Evolutionary conservation across 768 basidiomycete genomes (phyloP).

Genomic region (Flagelloscypha sp.): DNA sequence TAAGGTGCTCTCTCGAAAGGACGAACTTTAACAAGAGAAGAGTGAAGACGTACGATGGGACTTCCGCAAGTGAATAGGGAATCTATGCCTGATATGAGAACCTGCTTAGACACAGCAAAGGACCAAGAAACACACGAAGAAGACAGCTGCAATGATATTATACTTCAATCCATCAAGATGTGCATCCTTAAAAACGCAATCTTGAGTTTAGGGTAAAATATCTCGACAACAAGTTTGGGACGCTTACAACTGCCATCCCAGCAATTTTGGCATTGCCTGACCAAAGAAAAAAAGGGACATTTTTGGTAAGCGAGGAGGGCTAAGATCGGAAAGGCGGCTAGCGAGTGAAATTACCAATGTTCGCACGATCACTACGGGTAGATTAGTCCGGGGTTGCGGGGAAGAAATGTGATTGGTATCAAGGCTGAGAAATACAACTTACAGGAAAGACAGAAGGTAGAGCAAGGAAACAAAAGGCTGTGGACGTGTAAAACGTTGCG

Average conservation of each 20-base stretch:
- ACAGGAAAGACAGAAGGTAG: conserved; percentile 40
- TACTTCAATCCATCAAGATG: conserved; percentile 24
- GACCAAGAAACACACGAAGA: neutral
- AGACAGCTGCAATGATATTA: conserved; percentile 22
- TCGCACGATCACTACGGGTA: conserved; percentile 24
- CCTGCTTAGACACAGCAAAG: neutral
- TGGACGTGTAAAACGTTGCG: too few relatives aligned
- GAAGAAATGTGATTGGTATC: too few relatives aligned
- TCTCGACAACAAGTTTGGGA: too few relatives aligned
- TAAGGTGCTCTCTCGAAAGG: conserved; percentile 3
- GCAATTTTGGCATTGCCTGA: conserved; percentile 25
- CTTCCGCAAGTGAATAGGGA: neutral
- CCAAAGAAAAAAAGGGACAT: neutral
- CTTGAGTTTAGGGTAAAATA: too few relatives aligned
- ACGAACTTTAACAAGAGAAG: neutral
- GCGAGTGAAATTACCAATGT: conserved; percentile 19
- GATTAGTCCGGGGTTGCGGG: neutral
- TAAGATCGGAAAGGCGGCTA: neutral
- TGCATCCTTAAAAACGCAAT: too few relatives aligned
- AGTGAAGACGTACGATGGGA: neutral
- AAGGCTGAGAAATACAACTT: conserved; percentile 14
- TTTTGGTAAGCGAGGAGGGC: neutral
- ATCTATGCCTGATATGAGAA: neutral
- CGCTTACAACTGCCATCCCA: conserved; percentile 25
- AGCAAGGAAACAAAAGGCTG: conserved; percentile 35